Evolutionary conservation across 225 moss, liverwort and hornwort genomes (phyloP).

Genomic region (Pseudoscleropodium purum): DNA sequence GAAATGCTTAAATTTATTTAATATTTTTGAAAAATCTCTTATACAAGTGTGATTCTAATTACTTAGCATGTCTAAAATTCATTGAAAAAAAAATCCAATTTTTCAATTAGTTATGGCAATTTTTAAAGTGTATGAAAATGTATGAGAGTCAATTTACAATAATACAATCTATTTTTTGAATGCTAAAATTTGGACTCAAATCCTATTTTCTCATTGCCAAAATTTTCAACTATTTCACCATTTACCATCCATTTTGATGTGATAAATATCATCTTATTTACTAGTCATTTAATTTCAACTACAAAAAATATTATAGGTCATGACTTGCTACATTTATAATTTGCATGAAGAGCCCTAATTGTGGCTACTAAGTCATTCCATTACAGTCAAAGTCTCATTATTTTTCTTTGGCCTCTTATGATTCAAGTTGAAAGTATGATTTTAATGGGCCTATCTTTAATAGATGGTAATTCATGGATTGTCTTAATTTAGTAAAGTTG

Average conservation of each 20-base stretch:
- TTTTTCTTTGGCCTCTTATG: too few species aligned
- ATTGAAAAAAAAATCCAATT: background rate
- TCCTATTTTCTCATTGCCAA: background rate
- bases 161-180: background rate
- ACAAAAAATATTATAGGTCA: background rate
- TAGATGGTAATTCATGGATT: background rate
- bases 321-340: accelerated
- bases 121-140: background rate
- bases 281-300: background rate
- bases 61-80: background rate
- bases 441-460: background rate
- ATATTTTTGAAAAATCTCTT: background rate
- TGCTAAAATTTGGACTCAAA: background rate
- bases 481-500: background rate
- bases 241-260: background rate
- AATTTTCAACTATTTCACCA: background rate
- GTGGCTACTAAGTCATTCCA: background rate
- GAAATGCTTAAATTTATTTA: background rate
- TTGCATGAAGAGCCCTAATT: background rate
- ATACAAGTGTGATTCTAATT: background rate
- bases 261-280: background rate
- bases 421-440: background rate
- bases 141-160: background rate
- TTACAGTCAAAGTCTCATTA: background rate
- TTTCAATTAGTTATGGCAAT: background rate